phyloP scores from a whole-genome alignment of 129 eudicot genomes.

The Erigeron canadensis region DNA sequence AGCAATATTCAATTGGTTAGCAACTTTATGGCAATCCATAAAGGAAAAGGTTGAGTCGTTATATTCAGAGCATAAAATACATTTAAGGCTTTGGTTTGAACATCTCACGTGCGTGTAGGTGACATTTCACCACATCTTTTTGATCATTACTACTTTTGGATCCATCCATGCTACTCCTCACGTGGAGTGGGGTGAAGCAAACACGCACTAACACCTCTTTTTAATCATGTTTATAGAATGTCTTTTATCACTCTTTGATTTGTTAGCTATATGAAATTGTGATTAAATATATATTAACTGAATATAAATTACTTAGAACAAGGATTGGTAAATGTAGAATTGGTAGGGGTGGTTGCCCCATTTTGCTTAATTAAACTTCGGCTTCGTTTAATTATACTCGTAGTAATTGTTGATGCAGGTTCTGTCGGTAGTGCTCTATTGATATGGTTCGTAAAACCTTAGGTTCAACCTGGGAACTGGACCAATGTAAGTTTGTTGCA shows the following conservation, averaged over 20 bases:
- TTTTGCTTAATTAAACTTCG: too few species aligned
- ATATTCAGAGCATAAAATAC: constrained; percentile 9
- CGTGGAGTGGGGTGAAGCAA: constrained; percentile 27
- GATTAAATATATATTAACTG: not conserved
- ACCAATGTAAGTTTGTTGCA: too few species aligned
- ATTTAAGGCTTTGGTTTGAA: not conserved
- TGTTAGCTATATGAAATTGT: too few species aligned
- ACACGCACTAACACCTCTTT: constrained; percentile 22
- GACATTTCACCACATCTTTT: not conserved
- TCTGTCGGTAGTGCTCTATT: too few species aligned
- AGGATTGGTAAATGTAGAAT: too few species aligned
- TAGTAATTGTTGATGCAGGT: too few species aligned
- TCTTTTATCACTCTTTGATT: not conserved
- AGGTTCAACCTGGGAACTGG: too few species aligned
- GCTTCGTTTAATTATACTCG: too few species aligned
- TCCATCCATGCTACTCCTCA: constrained; percentile 8
- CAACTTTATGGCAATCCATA: constrained; percentile 7
- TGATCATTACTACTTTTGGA: constrained; percentile 12
- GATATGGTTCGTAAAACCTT: too few species aligned
- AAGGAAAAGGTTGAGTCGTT: constrained; percentile 3
- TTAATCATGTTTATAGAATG: constrained; percentile 2
- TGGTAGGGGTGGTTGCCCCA: too few species aligned
- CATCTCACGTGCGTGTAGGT: constrained; percentile 17
- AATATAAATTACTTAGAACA: too few species aligned
- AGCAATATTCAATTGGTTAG: constrained; percentile 3